Evolutionary conservation across 495 filamentous ascomycete genomes (phyloP).

Genomic region (Talaromyces liani): DNA sequence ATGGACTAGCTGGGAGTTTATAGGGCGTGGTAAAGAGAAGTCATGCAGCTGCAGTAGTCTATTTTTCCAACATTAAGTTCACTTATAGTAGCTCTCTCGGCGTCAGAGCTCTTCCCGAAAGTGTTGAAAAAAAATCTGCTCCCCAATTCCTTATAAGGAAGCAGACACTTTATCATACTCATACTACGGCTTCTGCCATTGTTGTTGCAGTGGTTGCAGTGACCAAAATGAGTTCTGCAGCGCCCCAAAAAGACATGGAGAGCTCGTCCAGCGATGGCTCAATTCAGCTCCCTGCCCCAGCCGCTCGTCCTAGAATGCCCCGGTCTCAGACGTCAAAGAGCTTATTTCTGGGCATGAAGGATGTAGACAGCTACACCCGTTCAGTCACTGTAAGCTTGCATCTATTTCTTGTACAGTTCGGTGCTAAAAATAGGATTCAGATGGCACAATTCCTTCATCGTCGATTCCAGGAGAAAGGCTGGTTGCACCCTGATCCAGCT

Average conservation of each 20-base stretch:
- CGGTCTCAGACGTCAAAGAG: not conserved
- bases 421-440: not conserved
- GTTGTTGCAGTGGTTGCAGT: not conserved
- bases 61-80: not conserved
- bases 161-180: not conserved
- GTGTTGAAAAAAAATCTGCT: not conserved
- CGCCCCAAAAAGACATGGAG: not conserved
- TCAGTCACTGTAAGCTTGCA: slow-evolving; percentile 5
- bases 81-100: not conserved
- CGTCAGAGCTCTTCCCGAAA: not conserved
- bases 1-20: not conserved
- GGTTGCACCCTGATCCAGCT: slow-evolving; percentile 17
- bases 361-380: slow-evolving; percentile 6
- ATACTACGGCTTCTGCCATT: not conserved
- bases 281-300: not conserved
- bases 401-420: not conserved
- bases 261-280: not conserved
- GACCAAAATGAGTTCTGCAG: not conserved
- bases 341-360: slow-evolving; percentile 1
- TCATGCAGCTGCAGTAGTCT: not conserved
- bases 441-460: slow-evolving; percentile 11
- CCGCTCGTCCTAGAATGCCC: not conserved
- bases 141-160: not conserved
- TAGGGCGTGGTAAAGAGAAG: not conserved
- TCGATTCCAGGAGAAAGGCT: slow-evolving; percentile 16